Percentiles rank a stretch among this genome's conserved stretches.
These are phyloP conservation scores for Paracoccidioides lutzii DNA, from an alignment of 2,329 filamentous ascomycete species.

Conservation along the genomic window DNA sequence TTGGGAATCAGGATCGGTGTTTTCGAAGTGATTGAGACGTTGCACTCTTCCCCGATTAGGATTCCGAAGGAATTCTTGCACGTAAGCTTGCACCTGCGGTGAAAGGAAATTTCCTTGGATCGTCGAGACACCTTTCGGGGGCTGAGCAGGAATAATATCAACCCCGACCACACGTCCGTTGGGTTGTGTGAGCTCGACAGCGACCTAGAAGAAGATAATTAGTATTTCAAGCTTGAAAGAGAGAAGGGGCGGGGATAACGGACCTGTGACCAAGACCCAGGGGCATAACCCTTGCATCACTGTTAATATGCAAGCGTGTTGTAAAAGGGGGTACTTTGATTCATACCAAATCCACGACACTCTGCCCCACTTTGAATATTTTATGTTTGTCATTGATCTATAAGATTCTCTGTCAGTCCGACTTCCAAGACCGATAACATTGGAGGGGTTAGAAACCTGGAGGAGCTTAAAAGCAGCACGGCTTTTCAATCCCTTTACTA, in stretches of 20 bases:
- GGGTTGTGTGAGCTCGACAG: conserved; percentile 62
- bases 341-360: conserved; percentile 71
- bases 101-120: conserved; percentile 92
- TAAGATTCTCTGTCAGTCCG: conserved; percentile 5
- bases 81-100: conserved; percentile 57
- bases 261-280: conserved; percentile 49
- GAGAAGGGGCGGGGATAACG: neutral
- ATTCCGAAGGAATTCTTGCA: conserved; percentile 61
- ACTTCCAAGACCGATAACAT: neutral
- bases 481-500: conserved; percentile 69
- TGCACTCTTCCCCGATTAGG: conserved; percentile 45
- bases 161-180: conserved; percentile 75
- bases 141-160: conserved; percentile 84
- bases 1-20: neutral
- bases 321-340: neutral
- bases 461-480: conserved; percentile 87
- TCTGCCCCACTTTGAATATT: conserved; percentile 68
- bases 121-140: conserved; percentile 79
- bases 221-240: neutral
- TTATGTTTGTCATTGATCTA: conserved; percentile 72
- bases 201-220: conserved; percentile 47
- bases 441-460: conserved; percentile 43
- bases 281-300: conserved; percentile 32
- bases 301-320: neutral
- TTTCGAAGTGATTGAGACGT: conserved; percentile 10